phyloP scores from a whole-genome alignment of 148 eudicot species.

The Bassia scoparia region DNA sequence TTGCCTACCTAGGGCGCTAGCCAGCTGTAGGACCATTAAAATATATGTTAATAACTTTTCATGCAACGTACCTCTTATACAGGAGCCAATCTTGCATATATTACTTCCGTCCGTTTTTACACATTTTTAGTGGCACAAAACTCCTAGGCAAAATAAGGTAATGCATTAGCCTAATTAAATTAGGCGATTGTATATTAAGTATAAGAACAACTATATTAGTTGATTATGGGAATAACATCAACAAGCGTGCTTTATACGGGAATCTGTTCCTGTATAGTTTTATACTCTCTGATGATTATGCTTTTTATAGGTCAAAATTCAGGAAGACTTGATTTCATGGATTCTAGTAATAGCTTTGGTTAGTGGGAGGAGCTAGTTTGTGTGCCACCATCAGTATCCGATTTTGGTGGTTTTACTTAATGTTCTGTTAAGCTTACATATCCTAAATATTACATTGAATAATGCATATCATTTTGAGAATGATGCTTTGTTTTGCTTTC shows the following conservation, averaged over 20 bases:
- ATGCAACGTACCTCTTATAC: too few relatives aligned
- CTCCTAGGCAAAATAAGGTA: too few relatives aligned
- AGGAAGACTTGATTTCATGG: constrained; percentile 53
- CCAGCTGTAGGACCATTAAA: too few relatives aligned
- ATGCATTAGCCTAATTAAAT: too few relatives aligned
- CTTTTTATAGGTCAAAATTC: constrained; percentile 35
- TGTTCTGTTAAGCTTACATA: not conserved
- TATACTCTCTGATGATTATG: not conserved
- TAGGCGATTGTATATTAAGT: too few relatives aligned
- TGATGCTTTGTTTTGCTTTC: constrained; percentile 11
- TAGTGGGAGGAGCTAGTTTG: constrained; percentile 41
- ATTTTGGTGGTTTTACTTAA: not conserved
- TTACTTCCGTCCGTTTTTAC: too few relatives aligned
- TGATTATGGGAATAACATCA: too few relatives aligned
- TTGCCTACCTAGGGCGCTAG: too few relatives aligned
- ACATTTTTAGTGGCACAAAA: too few relatives aligned
- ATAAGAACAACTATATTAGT: too few relatives aligned
- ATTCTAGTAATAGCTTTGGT: constrained; percentile 46
- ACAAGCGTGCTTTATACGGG: not conserved
- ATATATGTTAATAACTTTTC: too few relatives aligned
- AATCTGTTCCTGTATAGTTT: constrained; percentile 1
- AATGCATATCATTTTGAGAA: constrained; percentile 1
- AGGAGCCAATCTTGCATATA: too few relatives aligned
- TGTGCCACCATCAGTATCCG: constrained; percentile 49
- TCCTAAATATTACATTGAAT: not conserved